Conservation (phyloP, 2,329 filamentous ascomycete genomes). For the Zopfia rhizophila region DNA sequence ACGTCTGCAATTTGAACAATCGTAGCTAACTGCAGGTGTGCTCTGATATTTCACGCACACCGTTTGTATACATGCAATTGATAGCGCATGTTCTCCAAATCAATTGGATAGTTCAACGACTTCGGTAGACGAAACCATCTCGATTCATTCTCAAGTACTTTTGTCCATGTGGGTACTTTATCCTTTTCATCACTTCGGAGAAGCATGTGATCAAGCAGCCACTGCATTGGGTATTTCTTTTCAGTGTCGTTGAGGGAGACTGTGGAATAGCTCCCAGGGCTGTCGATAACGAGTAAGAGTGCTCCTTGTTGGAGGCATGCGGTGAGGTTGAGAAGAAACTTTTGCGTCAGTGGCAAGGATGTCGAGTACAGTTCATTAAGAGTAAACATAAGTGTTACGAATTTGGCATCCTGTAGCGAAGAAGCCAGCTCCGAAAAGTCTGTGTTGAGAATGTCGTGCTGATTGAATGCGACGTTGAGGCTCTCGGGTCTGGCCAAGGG, state of each 20-base stretch:
- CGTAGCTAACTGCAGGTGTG: neutral
- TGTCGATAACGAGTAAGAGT: conserved; percentile 87
- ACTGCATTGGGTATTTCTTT: conserved; percentile 90
- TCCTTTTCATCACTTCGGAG: conserved; percentile 47
- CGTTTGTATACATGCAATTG: conserved; percentile 82
- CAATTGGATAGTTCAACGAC: conserved; percentile 80
- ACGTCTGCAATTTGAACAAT: neutral
- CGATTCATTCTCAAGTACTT: conserved; percentile 78
- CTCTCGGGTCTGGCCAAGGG: conserved; percentile 44
- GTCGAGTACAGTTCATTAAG: conserved; percentile 92
- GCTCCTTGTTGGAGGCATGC: conserved; percentile 67
- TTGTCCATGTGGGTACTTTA: conserved; percentile 69
- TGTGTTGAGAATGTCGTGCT: conserved; percentile 62
- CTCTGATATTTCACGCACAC: neutral
- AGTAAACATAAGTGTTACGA: conserved; percentile 91
- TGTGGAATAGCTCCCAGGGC: conserved; percentile 91
- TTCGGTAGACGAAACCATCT: conserved; percentile 80
- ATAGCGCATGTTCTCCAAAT: conserved; percentile 93
- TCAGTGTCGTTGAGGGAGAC: conserved; percentile 68
- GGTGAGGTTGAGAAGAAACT: conserved; percentile 77
- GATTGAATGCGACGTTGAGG: conserved; percentile 56
- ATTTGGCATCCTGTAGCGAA: conserved; percentile 40
- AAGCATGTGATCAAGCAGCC: conserved; percentile 86
- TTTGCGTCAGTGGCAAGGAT: conserved; percentile 78
- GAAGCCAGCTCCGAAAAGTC: conserved; percentile 48